Conservation (phyloP, 2,329 filamentous ascomycete species). For the Cucurbitaria berberidis region DNA sequence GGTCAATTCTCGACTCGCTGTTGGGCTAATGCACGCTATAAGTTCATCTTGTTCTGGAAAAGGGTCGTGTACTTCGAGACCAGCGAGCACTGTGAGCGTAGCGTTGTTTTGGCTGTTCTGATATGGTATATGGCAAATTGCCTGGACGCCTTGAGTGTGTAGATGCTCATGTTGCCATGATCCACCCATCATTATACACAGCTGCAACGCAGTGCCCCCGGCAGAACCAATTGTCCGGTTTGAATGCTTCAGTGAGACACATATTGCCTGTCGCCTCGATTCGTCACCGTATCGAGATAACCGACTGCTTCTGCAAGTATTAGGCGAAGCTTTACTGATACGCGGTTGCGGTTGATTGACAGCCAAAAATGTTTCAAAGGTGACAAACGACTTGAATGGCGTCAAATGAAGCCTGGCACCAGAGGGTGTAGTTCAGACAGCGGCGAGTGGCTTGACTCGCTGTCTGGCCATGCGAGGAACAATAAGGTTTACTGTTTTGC, state of each 20-base stretch:
- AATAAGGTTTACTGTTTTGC: slow-evolving; percentile 4
- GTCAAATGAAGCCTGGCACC: not conserved
- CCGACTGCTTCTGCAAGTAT: not conserved
- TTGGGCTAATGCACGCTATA: not conserved
- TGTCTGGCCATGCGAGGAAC: not conserved
- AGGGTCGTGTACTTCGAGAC: not conserved
- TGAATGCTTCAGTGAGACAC: not conserved
- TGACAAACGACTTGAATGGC: not conserved
- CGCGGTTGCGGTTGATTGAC: not conserved
- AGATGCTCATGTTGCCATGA: not conserved
- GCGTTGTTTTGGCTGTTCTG: not conserved
- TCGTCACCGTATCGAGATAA: not conserved
- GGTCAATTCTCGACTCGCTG: not conserved
- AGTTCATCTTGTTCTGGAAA: not conserved
- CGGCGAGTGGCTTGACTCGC: slow-evolving; percentile 5
- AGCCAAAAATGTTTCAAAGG: not conserved
- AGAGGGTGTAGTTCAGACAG: not conserved
- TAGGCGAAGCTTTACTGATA: not conserved
- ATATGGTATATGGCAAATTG: not conserved
- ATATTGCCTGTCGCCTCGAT: not conserved
- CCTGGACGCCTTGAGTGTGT: not conserved
- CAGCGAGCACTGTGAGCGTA: not conserved
- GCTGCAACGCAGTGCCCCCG: not conserved
- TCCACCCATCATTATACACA: not conserved
- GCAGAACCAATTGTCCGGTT: not conserved